Evolutionary conservation across 1,284 basidiomycete genomes (phyloP).

Genomic region (Singerocomus inundabilis): DNA sequence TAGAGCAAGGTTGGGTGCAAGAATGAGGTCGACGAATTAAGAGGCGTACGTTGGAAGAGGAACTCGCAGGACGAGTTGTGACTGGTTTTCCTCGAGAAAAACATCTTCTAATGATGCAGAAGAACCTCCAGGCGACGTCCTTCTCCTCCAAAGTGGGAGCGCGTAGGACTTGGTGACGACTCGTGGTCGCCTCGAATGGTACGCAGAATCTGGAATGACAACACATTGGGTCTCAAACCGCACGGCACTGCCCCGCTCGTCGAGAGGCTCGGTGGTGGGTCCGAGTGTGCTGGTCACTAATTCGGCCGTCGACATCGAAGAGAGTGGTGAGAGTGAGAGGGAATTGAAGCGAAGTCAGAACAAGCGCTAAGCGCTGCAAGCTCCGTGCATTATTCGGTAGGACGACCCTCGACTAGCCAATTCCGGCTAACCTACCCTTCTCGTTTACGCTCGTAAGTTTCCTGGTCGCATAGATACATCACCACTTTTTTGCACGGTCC

Average conservation of each 20-base stretch:
- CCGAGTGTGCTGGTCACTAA: neutral
- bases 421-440: conserved; percentile 17
- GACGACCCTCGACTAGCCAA: no score
- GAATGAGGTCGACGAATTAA: neutral
- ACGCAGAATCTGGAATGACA: conserved; percentile 56
- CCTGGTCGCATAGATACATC: neutral
- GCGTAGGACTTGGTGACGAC: conserved; percentile 60
- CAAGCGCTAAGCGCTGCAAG: no score
- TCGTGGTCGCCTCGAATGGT: conserved; percentile 42
- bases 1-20: conserved; percentile 15
- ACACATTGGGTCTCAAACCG: conserved; percentile 66
- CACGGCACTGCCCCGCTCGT: conserved; percentile 39
- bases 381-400: no score
- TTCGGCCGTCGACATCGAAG: conserved; percentile 16
- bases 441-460: conserved; percentile 3
- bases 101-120: conserved; percentile 17
- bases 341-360: no score
- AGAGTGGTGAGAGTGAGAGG: neutral
- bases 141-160: conserved; percentile 59
- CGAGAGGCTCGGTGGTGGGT: conserved; percentile 10
- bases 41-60: conserved; percentile 55
- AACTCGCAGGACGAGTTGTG: conserved; percentile 51
- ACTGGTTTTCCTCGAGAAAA: conserved; percentile 35
- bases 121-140: conserved; percentile 23
- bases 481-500: no score